Percentiles rank a stretch among this genome's conserved stretches.
Conservation (phyloP, 2,329 filamentous ascomycete species). For the Hyphodiscus sp. region DNA sequence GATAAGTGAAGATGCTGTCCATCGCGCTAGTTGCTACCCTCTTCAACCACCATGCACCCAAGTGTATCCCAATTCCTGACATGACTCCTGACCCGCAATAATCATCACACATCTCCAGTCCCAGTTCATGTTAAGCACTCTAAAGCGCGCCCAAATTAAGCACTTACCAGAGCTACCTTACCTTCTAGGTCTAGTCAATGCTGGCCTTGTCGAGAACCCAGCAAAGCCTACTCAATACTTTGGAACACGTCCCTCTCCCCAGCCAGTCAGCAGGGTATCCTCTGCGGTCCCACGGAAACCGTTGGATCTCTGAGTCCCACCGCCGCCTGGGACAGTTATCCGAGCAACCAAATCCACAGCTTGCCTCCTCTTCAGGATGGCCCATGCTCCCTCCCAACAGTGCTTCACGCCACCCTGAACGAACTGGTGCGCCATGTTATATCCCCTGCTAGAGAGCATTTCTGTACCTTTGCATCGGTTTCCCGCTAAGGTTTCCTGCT, state of each 20-base stretch:
- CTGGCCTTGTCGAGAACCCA: background rate
- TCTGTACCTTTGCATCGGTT: constrained; percentile 11
- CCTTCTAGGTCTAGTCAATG: background rate
- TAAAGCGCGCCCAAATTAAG: background rate
- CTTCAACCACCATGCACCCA: too few relatives aligned
- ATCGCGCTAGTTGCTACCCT: too few relatives aligned
- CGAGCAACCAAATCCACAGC: background rate
- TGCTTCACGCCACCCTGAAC: background rate
- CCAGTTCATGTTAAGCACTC: background rate
- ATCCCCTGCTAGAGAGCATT: background rate
- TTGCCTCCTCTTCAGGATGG: background rate
- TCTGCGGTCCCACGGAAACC: background rate
- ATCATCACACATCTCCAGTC: too few relatives aligned
- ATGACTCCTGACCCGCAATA: too few relatives aligned
- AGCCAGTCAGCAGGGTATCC: background rate
- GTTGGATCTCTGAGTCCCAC: background rate
- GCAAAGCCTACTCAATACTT: background rate
- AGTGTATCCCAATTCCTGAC: too few relatives aligned
- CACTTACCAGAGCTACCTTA: background rate
- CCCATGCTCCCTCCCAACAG: background rate
- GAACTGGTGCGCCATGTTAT: background rate
- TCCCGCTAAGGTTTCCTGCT: constrained; percentile 6
- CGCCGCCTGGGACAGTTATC: background rate
- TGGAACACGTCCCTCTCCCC: background rate
- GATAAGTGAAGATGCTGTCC: too few relatives aligned